Conservation (phyloP, 2,329 filamentous ascomycete genomes). For the Zarea fungicola region DNA sequence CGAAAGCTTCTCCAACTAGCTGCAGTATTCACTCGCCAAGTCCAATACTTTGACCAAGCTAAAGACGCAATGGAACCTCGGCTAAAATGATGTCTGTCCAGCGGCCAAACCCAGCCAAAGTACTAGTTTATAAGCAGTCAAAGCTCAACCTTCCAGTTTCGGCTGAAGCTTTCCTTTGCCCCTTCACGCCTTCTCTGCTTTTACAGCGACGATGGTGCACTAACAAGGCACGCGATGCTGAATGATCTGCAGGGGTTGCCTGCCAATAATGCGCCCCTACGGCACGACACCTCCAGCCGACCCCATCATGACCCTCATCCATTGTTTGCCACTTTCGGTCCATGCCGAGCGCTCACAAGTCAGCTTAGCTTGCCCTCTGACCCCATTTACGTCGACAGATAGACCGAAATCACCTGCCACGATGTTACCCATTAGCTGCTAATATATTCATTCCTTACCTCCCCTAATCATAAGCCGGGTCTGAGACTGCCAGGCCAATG, state of each 20-base stretch:
- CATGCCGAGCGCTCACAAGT: not conserved
- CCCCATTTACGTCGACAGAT: not conserved
- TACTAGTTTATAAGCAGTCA: not conserved
- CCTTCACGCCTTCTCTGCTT: not conserved
- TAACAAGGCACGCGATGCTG: not conserved
- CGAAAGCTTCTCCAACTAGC: not conserved
- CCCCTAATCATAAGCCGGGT: not conserved
- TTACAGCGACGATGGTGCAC: not conserved
- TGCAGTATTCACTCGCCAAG: not conserved
- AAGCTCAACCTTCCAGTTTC: constrained; percentile 1
- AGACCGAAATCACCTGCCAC: not conserved
- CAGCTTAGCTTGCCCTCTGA: not conserved
- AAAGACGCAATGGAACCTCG: not conserved
- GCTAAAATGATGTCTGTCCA: too few relatives aligned
- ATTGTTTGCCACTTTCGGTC: not conserved
- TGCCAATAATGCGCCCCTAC: too few relatives aligned
- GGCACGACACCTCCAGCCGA: too few relatives aligned
- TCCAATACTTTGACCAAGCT: not conserved
- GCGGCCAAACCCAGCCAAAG: not conserved
- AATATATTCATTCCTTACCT: not conserved
- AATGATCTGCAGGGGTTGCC: not conserved
- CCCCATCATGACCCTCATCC: too few relatives aligned
- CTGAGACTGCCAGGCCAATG: not conserved
- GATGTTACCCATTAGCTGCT: not conserved
- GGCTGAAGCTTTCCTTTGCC: not conserved